Evolutionary conservation across 1,139 yeast genomes (phyloP).

Genomic region (Meyerozyma guilliermondii): DNA sequence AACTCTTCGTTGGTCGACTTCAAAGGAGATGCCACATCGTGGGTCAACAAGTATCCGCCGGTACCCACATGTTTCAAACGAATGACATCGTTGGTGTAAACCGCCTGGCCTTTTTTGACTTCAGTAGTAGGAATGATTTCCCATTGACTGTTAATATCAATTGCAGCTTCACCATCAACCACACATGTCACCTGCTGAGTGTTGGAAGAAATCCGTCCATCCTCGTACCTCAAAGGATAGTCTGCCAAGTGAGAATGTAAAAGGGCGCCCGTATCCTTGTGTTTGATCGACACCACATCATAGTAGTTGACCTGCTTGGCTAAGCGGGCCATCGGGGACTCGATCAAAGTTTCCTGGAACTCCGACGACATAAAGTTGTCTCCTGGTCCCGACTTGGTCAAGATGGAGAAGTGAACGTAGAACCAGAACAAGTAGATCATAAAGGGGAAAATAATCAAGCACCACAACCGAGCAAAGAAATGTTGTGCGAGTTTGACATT

Average conservation of each 20-base stretch:
- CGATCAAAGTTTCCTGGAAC: constrained; percentile 87
- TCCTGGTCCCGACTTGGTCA: constrained; percentile 90
- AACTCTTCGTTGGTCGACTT: constrained; percentile 90
- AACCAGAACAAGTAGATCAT: constrained; percentile 86
- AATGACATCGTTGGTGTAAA: constrained; percentile 57
- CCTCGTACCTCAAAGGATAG: constrained; percentile 92
- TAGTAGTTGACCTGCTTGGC: constrained; percentile 70
- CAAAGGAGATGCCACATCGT: constrained; percentile 96
- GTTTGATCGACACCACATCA: constrained; percentile 73
- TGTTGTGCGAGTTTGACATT: constrained; percentile 59
- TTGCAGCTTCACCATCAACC: constrained; percentile 22
- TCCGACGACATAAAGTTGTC: constrained; percentile 89
- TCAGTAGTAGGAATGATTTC: constrained; percentile 67
- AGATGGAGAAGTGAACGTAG: constrained; percentile 79
- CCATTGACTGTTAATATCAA: constrained; percentile 79
- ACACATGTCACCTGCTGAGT: constrained; percentile 93
- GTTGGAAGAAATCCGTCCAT: constrained; percentile 92
- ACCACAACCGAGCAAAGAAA: constrained; percentile 68
- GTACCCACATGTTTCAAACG: constrained; percentile 83
- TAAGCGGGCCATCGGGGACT: constrained; percentile 68
- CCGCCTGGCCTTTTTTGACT: constrained; percentile 24
- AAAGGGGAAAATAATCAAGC: constrained; percentile 78
- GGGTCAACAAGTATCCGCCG: constrained; percentile 74
- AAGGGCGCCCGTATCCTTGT: constrained; percentile 67
- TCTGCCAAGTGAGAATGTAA: constrained; percentile 72